Percentiles rank a stretch among this genome's conserved stretches.
phyloP scores from a whole-genome alignment of 208 protist species.

The Tritrichomonas foetus region DNA sequence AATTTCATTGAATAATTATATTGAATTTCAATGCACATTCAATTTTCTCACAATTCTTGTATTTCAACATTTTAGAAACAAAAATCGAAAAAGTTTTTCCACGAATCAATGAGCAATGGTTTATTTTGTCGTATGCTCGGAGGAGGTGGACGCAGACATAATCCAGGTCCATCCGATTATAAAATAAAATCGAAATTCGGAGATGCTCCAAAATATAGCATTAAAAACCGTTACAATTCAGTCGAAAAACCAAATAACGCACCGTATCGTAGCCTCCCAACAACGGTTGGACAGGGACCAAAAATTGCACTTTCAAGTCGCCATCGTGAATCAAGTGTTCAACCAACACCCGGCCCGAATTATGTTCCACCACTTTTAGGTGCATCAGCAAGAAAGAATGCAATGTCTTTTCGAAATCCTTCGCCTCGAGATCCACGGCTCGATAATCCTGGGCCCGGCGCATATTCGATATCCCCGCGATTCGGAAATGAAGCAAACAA shows the following conservation, averaged over 20 bases:
- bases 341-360: background rate
- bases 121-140: no score
- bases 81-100: no score
- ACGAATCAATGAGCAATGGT: no score
- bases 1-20: no score
- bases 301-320: background rate
- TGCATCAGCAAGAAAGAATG: background rate
- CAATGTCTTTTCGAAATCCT: background rate
- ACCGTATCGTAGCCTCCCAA: background rate
- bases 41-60: no score
- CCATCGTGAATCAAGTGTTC: background rate
- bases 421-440: background rate
- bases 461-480: background rate
- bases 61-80: no score
- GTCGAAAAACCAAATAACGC: background rate
- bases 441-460: constrained; percentile 3
- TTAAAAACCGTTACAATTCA: background rate
- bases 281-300: background rate
- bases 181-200: no score
- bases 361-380: background rate
- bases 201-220: background rate
- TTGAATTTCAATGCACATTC: no score
- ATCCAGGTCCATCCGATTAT: no score
- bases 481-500: background rate
- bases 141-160: no score